Evolutionary conservation across 768 basidiomycete species (phyloP).

Genomic region (Coprinellus aureogranulatus): DNA sequence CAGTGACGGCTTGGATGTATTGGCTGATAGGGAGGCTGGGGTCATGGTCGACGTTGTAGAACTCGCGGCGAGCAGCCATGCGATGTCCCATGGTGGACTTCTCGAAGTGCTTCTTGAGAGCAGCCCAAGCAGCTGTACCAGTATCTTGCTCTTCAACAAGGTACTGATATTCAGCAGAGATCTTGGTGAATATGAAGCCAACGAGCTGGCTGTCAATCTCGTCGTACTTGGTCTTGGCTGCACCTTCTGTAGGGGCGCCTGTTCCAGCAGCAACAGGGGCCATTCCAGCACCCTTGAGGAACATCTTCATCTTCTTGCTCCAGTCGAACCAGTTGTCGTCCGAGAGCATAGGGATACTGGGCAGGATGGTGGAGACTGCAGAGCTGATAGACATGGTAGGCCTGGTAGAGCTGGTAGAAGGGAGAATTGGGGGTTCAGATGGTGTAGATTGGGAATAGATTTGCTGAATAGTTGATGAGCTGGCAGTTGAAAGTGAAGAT

Average conservation of each 20-base stretch:
- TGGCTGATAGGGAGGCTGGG: slow-evolving; percentile 7
- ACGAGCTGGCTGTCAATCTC: slow-evolving; percentile 2
- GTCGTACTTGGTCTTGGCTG: too few species aligned
- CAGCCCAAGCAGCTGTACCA: slow-evolving; percentile 9
- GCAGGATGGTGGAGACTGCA: slow-evolving; percentile 6
- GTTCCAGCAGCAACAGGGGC: too few species aligned
- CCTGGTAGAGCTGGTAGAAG: too few species aligned
- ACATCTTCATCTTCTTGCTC: too few species aligned
- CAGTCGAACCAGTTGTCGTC: too few species aligned
- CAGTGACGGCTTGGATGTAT: slow-evolving; percentile 14
- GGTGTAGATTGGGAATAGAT: too few species aligned
- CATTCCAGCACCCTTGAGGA: too few species aligned
- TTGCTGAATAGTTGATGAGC: neutral
- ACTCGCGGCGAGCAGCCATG: slow-evolving; percentile 9
- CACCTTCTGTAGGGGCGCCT: too few species aligned
- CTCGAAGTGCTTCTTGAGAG: slow-evolving; percentile 14
- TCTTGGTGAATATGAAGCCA: slow-evolving; percentile 2
- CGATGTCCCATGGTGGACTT: slow-evolving; percentile 9
- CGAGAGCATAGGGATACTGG: too few species aligned
- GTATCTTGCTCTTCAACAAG: slow-evolving; percentile 12
- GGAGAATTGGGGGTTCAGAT: too few species aligned
- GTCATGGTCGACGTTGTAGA: slow-evolving; percentile 16
- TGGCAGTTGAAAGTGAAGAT: neutral
- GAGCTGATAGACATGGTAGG: neutral
- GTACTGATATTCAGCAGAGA: slow-evolving; percentile 6